phyloP scores from a whole-genome alignment of 2,329 filamentous ascomycete species.

The Aotearoamyces nothofagi region DNA sequence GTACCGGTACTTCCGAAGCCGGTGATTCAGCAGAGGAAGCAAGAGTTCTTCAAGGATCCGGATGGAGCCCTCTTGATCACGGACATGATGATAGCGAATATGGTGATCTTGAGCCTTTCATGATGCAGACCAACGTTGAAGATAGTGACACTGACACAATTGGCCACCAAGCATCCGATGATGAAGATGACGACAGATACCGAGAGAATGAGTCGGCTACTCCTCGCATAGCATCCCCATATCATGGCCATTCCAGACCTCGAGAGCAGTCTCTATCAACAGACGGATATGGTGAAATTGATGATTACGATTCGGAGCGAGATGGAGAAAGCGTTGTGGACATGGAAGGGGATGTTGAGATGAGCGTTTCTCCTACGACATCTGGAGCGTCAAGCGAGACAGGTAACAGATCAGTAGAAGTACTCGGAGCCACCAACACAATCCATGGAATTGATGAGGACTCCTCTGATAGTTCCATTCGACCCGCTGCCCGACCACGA shows the following conservation, averaged over 20 bases:
- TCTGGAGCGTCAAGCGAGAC: constrained; percentile 5
- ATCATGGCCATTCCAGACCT: constrained; percentile 11
- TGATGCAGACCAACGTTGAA: not conserved
- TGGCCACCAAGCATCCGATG: constrained; percentile 4
- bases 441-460: constrained; percentile 13
- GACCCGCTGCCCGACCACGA: constrained; percentile 10
- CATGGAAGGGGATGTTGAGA: constrained; percentile 20
- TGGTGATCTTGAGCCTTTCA: constrained; percentile 3
- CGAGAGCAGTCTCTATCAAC: not conserved
- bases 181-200: constrained; percentile 5
- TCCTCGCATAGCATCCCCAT: constrained; percentile 6
- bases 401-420: constrained; percentile 4
- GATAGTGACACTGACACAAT: constrained; percentile 6
- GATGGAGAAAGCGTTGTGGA: constrained; percentile 12
- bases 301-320: constrained; percentile 12
- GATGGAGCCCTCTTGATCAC: constrained; percentile 20
- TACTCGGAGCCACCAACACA: constrained; percentile 13
- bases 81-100: constrained; percentile 17
- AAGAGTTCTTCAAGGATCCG: constrained; percentile 11
- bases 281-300: constrained; percentile 3
- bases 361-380: constrained; percentile 14
- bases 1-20: constrained; percentile 14
- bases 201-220: constrained; percentile 1
- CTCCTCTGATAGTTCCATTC: constrained; percentile 14
- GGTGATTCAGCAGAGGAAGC: constrained; percentile 14